Percentiles rank a stretch among this genome's conserved stretches.
Evolutionary conservation across 176 grass and related monocot genomes (phyloP).

Genomic region (Musa schizocarpa): DNA sequence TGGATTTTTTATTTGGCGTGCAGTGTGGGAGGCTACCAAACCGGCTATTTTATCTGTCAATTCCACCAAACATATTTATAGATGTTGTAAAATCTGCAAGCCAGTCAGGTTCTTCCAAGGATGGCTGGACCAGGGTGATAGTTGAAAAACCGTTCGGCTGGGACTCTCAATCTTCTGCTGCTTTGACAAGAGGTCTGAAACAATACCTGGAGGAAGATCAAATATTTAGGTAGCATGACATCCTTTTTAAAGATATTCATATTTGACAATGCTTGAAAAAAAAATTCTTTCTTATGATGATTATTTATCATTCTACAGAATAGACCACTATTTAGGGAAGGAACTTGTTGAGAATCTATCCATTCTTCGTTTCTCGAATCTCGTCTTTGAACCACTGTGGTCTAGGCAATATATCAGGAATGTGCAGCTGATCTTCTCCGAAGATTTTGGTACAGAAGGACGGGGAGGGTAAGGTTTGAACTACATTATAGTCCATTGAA

Average conservation of each 20-base stretch:
- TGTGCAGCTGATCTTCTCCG: conserved; percentile 94
- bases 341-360: conserved; percentile 90
- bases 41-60: conserved; percentile 88
- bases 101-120: conserved; percentile 61
- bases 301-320: conserved; percentile 42
- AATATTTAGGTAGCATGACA: conserved; percentile 68
- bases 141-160: conserved; percentile 98
- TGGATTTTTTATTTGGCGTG: neutral
- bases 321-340: conserved; percentile 95
- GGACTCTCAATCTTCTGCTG: conserved; percentile 84
- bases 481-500: neutral
- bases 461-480: conserved; percentile 66
- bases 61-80: conserved; percentile 98
- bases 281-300: neutral
- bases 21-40: conserved; percentile 79
- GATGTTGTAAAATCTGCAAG: conserved; percentile 95
- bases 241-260: neutral
- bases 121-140: conserved; percentile 97
- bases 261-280: neutral
- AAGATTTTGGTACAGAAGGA: conserved; percentile 97
- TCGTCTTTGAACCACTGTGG: conserved; percentile 97
- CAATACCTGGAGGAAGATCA: conserved; percentile 85
- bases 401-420: conserved; percentile 96
- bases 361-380: conserved; percentile 96
- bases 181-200: conserved; percentile 79